These are phyloP conservation scores for Ascomycota sp. DNA, from an alignment of 2,329 filamentous ascomycete species.

Conservation along the genomic window DNA sequence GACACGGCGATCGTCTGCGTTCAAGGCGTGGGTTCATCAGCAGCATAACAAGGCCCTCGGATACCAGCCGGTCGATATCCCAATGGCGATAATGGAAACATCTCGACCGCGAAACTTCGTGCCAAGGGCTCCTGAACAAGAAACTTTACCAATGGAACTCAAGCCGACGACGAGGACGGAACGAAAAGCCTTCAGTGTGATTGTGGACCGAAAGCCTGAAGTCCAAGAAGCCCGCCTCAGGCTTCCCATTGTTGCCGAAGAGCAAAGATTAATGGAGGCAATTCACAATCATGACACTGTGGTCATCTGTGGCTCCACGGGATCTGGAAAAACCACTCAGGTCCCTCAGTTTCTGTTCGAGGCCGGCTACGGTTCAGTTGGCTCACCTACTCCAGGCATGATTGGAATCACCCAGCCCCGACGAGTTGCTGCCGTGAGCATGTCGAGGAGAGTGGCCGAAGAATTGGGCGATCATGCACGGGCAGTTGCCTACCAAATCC, in stretches of 20 bases:
- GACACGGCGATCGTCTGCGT: slow-evolving; percentile 34
- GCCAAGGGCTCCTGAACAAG: slow-evolving; percentile 44
- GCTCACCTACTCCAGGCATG: slow-evolving; percentile 66
- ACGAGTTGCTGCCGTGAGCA: slow-evolving; percentile 85
- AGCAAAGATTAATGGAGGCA: slow-evolving; percentile 95
- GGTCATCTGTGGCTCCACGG: slow-evolving; percentile 82
- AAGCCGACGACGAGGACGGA: slow-evolving; percentile 33
- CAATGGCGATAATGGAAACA: slow-evolving; percentile 23
- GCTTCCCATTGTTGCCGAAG: slow-evolving; percentile 78
- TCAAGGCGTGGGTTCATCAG: slow-evolving; percentile 81
- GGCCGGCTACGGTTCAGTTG: slow-evolving; percentile 63
- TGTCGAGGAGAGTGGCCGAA: slow-evolving; percentile 75
- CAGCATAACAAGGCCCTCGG: slow-evolving; percentile 70
- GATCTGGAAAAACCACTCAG: slow-evolving; percentile 94
- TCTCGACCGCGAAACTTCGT: slow-evolving; percentile 39
- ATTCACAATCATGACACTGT: slow-evolving; percentile 80
- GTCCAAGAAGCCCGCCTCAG: slow-evolving; percentile 60
- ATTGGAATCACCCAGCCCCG: slow-evolving; percentile 89
- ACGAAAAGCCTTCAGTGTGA: slow-evolving; percentile 55
- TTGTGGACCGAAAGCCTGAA: slow-evolving; percentile 43
- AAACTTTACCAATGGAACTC: slow-evolving; percentile 46
- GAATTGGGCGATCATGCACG: slow-evolving; percentile 62
- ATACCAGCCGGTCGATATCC: slow-evolving; percentile 24
- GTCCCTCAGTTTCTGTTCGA: slow-evolving; percentile 91
- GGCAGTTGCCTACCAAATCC: slow-evolving; percentile 76